Percentiles rank a stretch among this genome's conserved stretches.
Conservation (phyloP, 257 asterid species). For the Forsythia viridissima region DNA sequence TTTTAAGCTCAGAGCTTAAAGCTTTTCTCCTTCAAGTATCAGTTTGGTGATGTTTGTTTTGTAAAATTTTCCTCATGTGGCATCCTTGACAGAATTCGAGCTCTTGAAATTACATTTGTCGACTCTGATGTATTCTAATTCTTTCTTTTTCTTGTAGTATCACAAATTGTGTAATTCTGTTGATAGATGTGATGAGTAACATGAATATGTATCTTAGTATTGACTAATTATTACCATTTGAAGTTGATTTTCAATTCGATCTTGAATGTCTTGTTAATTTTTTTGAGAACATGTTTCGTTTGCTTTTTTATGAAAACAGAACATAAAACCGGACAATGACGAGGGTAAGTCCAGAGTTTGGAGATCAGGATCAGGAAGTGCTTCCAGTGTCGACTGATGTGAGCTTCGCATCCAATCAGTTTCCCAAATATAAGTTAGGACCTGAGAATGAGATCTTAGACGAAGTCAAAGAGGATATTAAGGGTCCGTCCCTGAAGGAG, state of each 20-base stretch:
- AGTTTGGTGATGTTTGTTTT: too few relatives aligned
- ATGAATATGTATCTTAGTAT: neutral
- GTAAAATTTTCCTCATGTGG: too few relatives aligned
- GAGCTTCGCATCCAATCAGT: conserved; percentile 63
- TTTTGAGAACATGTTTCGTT: neutral
- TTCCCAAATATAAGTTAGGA: conserved; percentile 88
- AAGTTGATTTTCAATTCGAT: neutral
- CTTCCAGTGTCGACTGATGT: conserved; percentile 72
- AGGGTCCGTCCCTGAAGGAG: conserved; percentile 84
- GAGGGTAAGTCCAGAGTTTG: conserved; percentile 82
- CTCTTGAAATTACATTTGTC: neutral
- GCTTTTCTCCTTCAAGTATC: neutral
- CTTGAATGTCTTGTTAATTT: neutral
- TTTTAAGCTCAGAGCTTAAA: neutral
- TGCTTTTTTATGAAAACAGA: conserved; percentile 28
- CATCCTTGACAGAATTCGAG: neutral
- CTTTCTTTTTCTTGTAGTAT: neutral
- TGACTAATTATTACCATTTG: neutral
- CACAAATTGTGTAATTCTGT: neutral
- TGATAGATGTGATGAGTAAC: neutral
- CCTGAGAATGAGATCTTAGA: conserved; percentile 80
- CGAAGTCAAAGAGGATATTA: conserved; percentile 66
- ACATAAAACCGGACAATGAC: conserved; percentile 52
- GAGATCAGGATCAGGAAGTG: conserved; percentile 57
- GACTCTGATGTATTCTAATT: neutral